Percentiles rank a stretch among this genome's conserved stretches.
phyloP scores from a whole-genome alignment of 768 basidiomycete genomes.

The Boletus speciosus region DNA sequence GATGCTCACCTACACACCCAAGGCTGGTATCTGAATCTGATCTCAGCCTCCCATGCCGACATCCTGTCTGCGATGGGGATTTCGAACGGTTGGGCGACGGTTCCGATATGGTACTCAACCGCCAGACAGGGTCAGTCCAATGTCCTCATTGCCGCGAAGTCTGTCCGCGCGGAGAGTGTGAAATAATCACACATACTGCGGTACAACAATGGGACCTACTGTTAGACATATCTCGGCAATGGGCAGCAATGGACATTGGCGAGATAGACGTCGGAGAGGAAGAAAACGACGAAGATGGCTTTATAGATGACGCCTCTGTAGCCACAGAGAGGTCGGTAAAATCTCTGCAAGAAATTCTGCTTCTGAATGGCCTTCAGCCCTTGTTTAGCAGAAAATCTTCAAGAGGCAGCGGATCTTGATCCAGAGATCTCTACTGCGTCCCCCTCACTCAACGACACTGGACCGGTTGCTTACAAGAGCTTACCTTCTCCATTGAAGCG shows the following conservation, averaged over 20 bases:
- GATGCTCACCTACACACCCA: background rate
- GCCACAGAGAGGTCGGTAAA: slow-evolving; percentile 12
- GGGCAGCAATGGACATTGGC: slow-evolving; percentile 6
- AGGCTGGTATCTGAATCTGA: background rate
- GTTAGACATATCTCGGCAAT: slow-evolving; percentile 17
- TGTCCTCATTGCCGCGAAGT: slow-evolving; percentile 20
- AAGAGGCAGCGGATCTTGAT: slow-evolving; percentile 2
- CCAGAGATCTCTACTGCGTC: background rate
- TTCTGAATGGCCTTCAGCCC: slow-evolving; percentile 9
- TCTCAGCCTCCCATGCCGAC: slow-evolving; percentile 14
- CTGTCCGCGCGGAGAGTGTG: slow-evolving; percentile 11
- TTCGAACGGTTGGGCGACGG: slow-evolving; percentile 6
- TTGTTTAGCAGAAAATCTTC: background rate
- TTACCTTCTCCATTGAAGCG: slow-evolving; percentile 23
- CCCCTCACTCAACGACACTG: background rate
- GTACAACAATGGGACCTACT: slow-evolving; percentile 20
- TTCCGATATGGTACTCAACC: background rate
- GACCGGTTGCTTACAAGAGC: slow-evolving; percentile 12
- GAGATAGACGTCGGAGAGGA: slow-evolving; percentile 11
- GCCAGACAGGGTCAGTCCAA: slow-evolving; percentile 3
- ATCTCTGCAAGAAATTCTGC: background rate
- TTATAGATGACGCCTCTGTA: background rate
- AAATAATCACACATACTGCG: slow-evolving; percentile 14
- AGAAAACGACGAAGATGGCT: slow-evolving; percentile 2
- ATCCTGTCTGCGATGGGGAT: slow-evolving; percentile 14